phyloP scores from a whole-genome alignment of 331 rosid species.

The Spiraea crenata region DNA sequence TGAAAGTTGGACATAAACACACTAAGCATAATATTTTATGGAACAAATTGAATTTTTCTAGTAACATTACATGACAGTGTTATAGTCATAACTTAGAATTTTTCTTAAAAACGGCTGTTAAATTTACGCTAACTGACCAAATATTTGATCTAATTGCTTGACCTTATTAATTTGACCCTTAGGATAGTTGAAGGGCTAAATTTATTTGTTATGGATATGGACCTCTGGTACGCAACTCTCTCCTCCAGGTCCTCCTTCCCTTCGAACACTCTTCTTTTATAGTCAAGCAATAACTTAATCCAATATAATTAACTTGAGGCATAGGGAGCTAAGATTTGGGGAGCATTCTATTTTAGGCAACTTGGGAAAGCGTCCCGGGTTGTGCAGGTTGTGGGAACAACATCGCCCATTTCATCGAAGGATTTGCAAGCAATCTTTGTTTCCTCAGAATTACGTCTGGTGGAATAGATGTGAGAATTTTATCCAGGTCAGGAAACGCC shows the following conservation, averaged over 20 bases:
- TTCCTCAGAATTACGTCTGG: slow-evolving; percentile 50
- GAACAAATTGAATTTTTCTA: too few species aligned
- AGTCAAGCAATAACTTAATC: too few species aligned
- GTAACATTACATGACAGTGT: neutral
- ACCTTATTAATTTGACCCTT: slow-evolving; percentile 20
- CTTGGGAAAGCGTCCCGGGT: slow-evolving; percentile 57
- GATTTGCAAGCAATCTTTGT: slow-evolving; percentile 55
- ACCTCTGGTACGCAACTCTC: neutral
- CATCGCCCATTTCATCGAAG: slow-evolving; percentile 56
- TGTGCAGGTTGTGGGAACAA: slow-evolving; percentile 57
- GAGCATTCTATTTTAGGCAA: too few species aligned
- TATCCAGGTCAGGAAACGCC: slow-evolving; percentile 55
- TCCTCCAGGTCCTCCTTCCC: neutral
- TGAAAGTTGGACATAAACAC: neutral
- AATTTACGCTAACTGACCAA: neutral
- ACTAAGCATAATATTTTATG: too few species aligned
- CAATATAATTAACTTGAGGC: too few species aligned
- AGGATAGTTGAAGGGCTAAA: slow-evolving; percentile 2
- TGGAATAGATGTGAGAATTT: slow-evolving; percentile 50
- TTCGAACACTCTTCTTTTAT: too few species aligned
- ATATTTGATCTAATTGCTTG: neutral
- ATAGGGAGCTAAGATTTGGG: too few species aligned
- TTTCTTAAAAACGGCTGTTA: too few species aligned
- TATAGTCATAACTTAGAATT: too few species aligned
- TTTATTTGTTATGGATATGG: neutral